Percentiles rank a stretch among this genome's conserved stretches.
These are phyloP conservation scores for Crinitomyces ghanaensis DNA, from an alignment of 805 yeast genomes.

Conservation along the genomic window DNA sequence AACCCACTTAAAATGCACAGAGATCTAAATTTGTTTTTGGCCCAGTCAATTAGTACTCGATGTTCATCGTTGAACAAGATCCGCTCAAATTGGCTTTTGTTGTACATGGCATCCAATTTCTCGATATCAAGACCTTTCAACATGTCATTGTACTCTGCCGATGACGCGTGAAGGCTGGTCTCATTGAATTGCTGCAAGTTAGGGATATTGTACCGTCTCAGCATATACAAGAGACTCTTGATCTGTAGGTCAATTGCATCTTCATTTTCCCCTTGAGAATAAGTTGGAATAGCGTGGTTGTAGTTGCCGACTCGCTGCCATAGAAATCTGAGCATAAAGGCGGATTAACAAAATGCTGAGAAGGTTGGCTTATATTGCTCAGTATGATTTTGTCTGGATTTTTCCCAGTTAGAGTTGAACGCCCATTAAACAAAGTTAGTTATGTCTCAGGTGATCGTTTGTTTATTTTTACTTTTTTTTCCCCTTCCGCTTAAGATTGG, in stretches of 20 bases:
- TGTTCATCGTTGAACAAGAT: constrained; percentile 42
- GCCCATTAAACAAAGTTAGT: too few relatives aligned
- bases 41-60: constrained; percentile 54
- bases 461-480: too few relatives aligned
- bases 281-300: constrained; percentile 43
- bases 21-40: constrained; percentile 54
- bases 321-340: too few relatives aligned
- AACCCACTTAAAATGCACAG: constrained; percentile 41
- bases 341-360: too few relatives aligned
- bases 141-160: constrained; percentile 6
- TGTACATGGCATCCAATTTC: constrained; percentile 47
- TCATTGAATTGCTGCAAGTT: constrained; percentile 31
- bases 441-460: too few relatives aligned
- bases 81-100: constrained; percentile 33
- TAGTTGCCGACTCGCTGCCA: too few relatives aligned
- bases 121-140: constrained; percentile 19
- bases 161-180: constrained; percentile 4
- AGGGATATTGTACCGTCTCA: constrained; percentile 38
- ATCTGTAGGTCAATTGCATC: constrained; percentile 55
- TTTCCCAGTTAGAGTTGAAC: too few relatives aligned
- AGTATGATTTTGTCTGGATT: too few relatives aligned
- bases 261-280: constrained; percentile 34
- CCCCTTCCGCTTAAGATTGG: too few relatives aligned
- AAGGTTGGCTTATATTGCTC: constrained; percentile 10
- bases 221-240: constrained; percentile 47